These are phyloP conservation scores for Gnomoniopsis sp. DNA, from an alignment of 2,329 filamentous ascomycete genomes.

Conservation along the genomic window DNA sequence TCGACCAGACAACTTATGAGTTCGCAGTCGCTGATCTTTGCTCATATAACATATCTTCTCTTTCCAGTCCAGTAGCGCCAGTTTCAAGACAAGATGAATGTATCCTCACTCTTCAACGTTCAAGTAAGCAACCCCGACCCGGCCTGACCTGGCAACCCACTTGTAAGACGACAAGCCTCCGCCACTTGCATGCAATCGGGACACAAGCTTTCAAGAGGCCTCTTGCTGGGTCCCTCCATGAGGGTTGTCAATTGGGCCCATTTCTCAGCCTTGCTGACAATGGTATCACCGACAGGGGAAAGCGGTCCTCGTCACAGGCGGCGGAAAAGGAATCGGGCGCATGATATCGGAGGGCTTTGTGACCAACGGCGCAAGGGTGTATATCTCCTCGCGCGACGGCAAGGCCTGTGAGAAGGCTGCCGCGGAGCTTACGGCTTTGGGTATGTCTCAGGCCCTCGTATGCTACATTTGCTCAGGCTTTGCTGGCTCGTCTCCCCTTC, in stretches of 20 bases:
- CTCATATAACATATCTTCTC: not conserved
- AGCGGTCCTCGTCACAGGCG: conserved; percentile 56
- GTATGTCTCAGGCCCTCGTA: conserved; percentile 21
- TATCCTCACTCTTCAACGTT: conserved; percentile 53
- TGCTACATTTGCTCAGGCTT: not conserved
- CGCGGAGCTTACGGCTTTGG: conserved; percentile 51
- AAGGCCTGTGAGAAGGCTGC: conserved; percentile 54
- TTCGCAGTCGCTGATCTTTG: not conserved
- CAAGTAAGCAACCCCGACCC: conserved; percentile 41
- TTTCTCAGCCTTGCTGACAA: not conserved
- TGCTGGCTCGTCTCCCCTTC: not conserved
- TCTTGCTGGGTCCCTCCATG: no score
- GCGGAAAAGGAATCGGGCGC: conserved; percentile 60
- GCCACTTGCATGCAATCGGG: not conserved
- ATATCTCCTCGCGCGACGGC: conserved; percentile 63
- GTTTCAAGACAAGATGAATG: conserved; percentile 39
- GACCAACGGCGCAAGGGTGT: conserved; percentile 61
- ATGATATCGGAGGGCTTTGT: conserved; percentile 68
- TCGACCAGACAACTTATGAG: not conserved
- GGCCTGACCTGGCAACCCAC: not conserved
- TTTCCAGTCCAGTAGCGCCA: not conserved
- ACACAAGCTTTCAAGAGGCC: no score
- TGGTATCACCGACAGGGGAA: conserved; percentile 39
- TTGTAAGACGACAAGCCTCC: not conserved
- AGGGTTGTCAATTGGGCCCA: no score